Evolutionary conservation across 192 early-diverging fungal species (phyloP).

Genomic region (Haplosporangium gracile): DNA sequence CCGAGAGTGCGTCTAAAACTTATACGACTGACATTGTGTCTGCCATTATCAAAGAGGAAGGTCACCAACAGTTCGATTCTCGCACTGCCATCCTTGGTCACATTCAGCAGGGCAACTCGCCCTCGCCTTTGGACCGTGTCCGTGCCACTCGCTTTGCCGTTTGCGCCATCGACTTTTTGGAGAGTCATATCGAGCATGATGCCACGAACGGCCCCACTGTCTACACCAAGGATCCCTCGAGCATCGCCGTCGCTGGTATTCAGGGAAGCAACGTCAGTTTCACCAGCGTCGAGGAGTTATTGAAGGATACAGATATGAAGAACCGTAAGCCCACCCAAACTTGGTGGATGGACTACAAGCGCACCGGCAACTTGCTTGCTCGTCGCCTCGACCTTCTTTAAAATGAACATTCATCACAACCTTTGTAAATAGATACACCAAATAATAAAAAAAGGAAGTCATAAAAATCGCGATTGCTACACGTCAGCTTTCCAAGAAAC

Average conservation of each 20-base stretch:
- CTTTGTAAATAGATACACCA: conserved; percentile 1
- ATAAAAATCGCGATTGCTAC: background rate
- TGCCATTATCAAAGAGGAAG: conserved; percentile 89
- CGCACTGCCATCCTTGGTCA: conserved; percentile 94
- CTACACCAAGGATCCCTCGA: conserved; percentile 69
- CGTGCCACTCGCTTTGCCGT: conserved; percentile 92
- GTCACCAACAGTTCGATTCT: conserved; percentile 89
- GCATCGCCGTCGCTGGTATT: conserved; percentile 87
- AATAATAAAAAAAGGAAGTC: background rate
- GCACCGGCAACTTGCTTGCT: conserved; percentile 71
- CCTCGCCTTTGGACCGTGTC: conserved; percentile 95
- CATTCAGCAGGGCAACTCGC: conserved; percentile 94
- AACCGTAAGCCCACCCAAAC: conserved; percentile 77
- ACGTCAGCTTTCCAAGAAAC: background rate
- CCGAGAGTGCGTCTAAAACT: conserved; percentile 77
- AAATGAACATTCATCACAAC: background rate
- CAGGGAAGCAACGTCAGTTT: conserved; percentile 80
- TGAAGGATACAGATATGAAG: conserved; percentile 83
- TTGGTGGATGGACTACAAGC: conserved; percentile 78
- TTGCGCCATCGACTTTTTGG: conserved; percentile 86
- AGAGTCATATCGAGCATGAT: conserved; percentile 64
- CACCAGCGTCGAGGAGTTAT: conserved; percentile 61
- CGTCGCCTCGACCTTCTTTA: conserved; percentile 29
- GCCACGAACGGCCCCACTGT: conserved; percentile 64
- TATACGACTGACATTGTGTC: conserved; percentile 94